Base-by-base conservation (phyloP, 441 rosid genomes). In the Erodium trifolium region DNA sequence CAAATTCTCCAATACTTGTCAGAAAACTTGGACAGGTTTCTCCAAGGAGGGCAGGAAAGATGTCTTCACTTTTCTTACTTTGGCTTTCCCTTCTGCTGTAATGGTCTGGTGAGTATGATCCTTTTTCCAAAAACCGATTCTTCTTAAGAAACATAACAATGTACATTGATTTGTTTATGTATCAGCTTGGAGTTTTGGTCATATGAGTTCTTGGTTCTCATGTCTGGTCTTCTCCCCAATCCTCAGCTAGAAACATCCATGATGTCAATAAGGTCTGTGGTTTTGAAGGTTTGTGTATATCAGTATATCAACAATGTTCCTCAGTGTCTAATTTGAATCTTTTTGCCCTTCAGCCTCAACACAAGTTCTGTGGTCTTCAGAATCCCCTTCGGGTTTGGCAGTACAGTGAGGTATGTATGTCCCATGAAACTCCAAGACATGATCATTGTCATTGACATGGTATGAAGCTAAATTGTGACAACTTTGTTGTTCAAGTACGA, bases 171-270 rank as follows among this genome's bases (percentile, higher is more conserved):
- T 13, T 51, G 57, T 13, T 13, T n/a, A n/a, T 51, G 16, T 62
- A 34, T 65, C 81, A 85, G 89, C 77, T 74, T 82, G 63, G 84
- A 82, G 66, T 73, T 71, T 68, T 87, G 87, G 83, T 85, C 88
- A 17, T 84, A 76, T 68, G 89, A 87, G 77, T 72, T 81, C 57
- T 65, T 87, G 62, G 84, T 82, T 13, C 65, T 87, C 29, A 65
- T 81, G 49, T 81, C 88, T 7, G 86, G 87, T 49, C 81, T 85
- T 72, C 81, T 85, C 72, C 86, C 89, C 0, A 82, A 84, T 68
- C 88, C 87, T 1, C 71, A 71, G 72, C 82, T 84, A 1, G 84
- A 85, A 82, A 72, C 83, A 17, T 82, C 88, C 14, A 79, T 84
- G 67, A 79, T 82, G 73, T 84, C 87, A 0, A 73, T 85, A 68